These are phyloP conservation scores for Suillus bovinus DNA, from an alignment of 768 basidiomycete species.

Conservation along the genomic window DNA sequence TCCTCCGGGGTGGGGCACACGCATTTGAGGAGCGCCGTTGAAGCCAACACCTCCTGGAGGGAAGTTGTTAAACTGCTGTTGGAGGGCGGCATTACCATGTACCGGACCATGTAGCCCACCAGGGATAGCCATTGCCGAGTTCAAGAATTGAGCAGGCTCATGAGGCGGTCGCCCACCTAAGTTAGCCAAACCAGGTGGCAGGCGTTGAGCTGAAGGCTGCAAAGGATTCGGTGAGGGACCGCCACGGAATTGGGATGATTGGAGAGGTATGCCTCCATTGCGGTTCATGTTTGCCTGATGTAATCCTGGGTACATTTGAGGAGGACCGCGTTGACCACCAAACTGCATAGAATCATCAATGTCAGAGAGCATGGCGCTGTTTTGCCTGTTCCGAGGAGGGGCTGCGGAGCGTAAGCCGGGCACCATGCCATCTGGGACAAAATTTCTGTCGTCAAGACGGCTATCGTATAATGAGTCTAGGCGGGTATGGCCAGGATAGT, in stretches of 20 bases:
- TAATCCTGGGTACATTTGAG: conserved; percentile 56
- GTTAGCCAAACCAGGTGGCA: conserved; percentile 81
- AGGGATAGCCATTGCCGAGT: conserved; percentile 43
- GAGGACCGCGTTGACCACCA: conserved; percentile 57
- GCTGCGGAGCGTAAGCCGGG: conserved; percentile 74
- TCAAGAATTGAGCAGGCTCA: conserved; percentile 65
- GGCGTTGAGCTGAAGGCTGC: conserved; percentile 51
- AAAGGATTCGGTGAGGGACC: conserved; percentile 64
- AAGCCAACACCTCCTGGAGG: conserved; percentile 46
- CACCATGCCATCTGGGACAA: conserved; percentile 84
- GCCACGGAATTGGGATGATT: conserved; percentile 66
- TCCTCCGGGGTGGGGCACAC: conserved; percentile 47
- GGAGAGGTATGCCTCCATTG: conserved; percentile 54
- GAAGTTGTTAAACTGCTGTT: conserved; percentile 56
- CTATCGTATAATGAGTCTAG: conserved; percentile 74
- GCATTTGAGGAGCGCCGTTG: conserved; percentile 43
- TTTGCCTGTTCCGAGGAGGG: conserved; percentile 61
- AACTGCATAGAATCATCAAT: conserved; percentile 67
- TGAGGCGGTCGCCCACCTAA: conserved; percentile 82
- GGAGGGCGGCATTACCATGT: conserved; percentile 47
- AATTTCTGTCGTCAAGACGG: conserved; percentile 71
- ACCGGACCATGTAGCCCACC: conserved; percentile 46
- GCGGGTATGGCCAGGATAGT: conserved; percentile 43
- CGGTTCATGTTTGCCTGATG: conserved; percentile 54
- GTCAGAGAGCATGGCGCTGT: conserved; percentile 54